These are phyloP conservation scores for Saccharum officinarum DNA, from an alignment of 176 grass and related monocot genomes.

Conservation along the genomic window DNA sequence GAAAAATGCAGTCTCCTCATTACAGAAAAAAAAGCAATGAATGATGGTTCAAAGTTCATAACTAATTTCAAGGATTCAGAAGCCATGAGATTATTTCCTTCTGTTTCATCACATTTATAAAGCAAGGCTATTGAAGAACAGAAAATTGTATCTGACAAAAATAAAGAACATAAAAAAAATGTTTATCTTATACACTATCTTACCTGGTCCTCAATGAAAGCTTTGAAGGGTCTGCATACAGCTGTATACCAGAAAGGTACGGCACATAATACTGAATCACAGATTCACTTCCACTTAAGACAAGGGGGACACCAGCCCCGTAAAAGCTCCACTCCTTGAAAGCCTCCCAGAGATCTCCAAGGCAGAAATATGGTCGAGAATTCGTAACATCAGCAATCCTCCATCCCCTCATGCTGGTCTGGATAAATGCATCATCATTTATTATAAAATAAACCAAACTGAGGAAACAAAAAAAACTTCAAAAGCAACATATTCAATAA, in stretches of 20 bases:
- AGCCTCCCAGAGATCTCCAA: constrained; percentile 84
- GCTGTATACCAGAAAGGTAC: constrained; percentile 84
- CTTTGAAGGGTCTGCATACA: constrained; percentile 60
- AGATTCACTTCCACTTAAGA: constrained; percentile 69
- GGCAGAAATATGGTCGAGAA: constrained; percentile 51
- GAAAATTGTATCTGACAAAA: neutral
- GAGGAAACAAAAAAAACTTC: neutral
- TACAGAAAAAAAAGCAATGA: neutral
- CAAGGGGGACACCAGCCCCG: constrained; percentile 75
- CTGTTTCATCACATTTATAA: neutral
- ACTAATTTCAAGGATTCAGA: constrained; percentile 11
- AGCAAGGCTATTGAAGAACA: neutral
- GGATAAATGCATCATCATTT: constrained; percentile 7
- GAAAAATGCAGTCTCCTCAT: neutral
- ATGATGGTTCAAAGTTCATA: neutral
- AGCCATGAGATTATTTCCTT: neutral
- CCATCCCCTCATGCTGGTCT: constrained; percentile 57
- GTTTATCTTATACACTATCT: neutral
- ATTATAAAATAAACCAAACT: neutral
- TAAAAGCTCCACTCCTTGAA: constrained; percentile 94
- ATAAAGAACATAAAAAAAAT: neutral
- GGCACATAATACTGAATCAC: constrained; percentile 95
- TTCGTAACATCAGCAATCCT: constrained; percentile 46
- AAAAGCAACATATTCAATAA: neutral
- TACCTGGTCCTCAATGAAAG: constrained; percentile 54